Percentiles rank a stretch among this genome's conserved stretches.
Conservation (phyloP, 73 alveolate species). For the Uronychia setigera region DNA sequence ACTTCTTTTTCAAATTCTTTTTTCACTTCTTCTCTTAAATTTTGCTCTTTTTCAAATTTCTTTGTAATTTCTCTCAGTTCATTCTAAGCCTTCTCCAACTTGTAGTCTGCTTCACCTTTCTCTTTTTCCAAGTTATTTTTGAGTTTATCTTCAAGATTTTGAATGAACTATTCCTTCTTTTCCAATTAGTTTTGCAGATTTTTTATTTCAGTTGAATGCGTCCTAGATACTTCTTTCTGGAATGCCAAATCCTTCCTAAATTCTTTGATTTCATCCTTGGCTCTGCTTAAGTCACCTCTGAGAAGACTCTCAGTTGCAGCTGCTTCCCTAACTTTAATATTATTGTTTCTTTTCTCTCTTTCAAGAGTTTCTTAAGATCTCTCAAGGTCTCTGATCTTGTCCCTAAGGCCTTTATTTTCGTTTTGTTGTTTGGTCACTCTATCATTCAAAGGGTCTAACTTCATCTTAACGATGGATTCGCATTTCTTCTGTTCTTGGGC, state of each 20-base stretch:
- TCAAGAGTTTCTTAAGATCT: neutral
- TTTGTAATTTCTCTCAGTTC: neutral
- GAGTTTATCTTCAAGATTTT: neutral
- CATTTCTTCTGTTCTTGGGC: conserved; percentile 37
- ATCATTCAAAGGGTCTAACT: conserved; percentile 5
- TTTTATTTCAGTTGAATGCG: neutral
- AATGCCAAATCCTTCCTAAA: neutral
- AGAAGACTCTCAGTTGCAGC: conserved; percentile 1
- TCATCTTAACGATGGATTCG: conserved; percentile 24
- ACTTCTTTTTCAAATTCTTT: neutral
- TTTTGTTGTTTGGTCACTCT: neutral
- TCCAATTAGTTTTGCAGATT: neutral
- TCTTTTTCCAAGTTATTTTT: neutral
- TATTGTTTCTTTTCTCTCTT: neutral
- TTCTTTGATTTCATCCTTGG: conserved; percentile 7
- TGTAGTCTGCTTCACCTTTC: too few relatives aligned
- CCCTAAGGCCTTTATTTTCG: conserved; percentile 10
- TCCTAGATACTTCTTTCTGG: neutral
- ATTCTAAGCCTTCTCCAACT: too few relatives aligned
- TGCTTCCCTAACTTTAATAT: neutral
- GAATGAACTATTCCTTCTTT: neutral
- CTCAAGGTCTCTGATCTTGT: neutral
- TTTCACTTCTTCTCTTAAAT: conserved; percentile 10
- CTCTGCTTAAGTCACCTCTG: neutral
- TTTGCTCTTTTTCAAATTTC: conserved; percentile 6